Evolutionary conservation across 192 early-diverging fungal genomes (phyloP).

Genomic region (Backusella parvicylindrica): DNA sequence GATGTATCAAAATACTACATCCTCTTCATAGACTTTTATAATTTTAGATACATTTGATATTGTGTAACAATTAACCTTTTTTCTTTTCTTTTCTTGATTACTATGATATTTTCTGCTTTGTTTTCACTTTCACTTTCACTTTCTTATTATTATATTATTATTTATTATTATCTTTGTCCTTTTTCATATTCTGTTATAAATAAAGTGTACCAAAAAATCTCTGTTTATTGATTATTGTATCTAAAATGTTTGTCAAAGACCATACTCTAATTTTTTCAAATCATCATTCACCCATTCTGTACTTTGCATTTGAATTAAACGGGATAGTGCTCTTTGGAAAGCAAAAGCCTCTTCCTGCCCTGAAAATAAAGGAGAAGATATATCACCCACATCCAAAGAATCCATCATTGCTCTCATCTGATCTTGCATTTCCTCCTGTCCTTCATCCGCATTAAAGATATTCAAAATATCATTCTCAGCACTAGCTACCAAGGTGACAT

Average conservation of each 20-base stretch:
- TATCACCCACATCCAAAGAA: constrained; percentile 44
- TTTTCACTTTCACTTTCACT: background rate
- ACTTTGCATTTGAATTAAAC: constrained; percentile 92
- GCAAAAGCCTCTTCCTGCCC: constrained; percentile 96
- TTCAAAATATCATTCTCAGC: constrained; percentile 61
- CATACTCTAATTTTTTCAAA: constrained; percentile 1
- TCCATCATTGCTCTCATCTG: constrained; percentile 61
- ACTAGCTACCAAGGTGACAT: constrained; percentile 66
- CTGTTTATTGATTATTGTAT: background rate
- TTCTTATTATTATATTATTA: background rate
- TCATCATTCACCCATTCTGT: constrained; percentile 56
- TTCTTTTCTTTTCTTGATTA: background rate
- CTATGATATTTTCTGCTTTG: background rate
- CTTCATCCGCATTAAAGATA: constrained; percentile 70
- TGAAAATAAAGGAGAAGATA: constrained; percentile 63
- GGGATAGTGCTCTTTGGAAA: constrained; percentile 88
- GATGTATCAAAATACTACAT: background rate
- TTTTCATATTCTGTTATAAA: background rate
- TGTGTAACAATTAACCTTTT: background rate
- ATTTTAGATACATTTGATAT: background rate
- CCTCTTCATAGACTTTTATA: background rate
- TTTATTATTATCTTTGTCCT: background rate
- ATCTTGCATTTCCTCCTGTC: constrained; percentile 35
- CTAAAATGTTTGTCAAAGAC: background rate
- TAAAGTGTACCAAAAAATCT: constrained; percentile 1